These are phyloP conservation scores for Sclerotinia glacialis DNA, from an alignment of 2,329 filamentous ascomycete species.

Conservation along the genomic window DNA sequence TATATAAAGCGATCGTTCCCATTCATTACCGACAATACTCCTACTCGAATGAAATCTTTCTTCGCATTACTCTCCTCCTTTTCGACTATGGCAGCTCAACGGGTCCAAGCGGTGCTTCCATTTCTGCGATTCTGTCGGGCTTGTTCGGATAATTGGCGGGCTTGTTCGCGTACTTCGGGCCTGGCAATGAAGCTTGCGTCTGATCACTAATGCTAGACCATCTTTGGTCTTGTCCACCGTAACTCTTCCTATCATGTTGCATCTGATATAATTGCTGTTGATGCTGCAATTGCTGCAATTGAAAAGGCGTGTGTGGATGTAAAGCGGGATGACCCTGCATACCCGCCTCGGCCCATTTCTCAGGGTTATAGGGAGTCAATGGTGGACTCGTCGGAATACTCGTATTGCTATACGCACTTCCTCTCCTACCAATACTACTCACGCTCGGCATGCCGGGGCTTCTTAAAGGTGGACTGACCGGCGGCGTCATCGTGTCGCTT, in stretches of 20 bases:
- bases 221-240: conserved; percentile 6
- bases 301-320: neutral
- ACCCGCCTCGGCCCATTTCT: conserved; percentile 17
- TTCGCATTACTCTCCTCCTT: too few relatives aligned
- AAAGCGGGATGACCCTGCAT: neutral
- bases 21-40: neutral
- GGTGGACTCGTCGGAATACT: conserved; percentile 2
- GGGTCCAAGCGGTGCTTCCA: conserved; percentile 14
- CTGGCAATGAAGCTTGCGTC: neutral
- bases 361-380: conserved; percentile 16
- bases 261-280: conserved; percentile 1
- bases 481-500: neutral
- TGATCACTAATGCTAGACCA: conserved; percentile 14
- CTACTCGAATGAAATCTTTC: neutral
- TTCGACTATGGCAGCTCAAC: conserved; percentile 13
- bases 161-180: conserved; percentile 1
- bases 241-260: conserved; percentile 12
- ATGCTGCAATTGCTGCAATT: conserved; percentile 7
- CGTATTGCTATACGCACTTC: conserved; percentile 6
- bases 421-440: conserved; percentile 12
- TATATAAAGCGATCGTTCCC: neutral
- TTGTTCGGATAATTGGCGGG: conserved; percentile 8
- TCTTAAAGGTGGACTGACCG: conserved; percentile 4
- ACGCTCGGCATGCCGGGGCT: conserved; percentile 10
- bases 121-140: conserved; percentile 9